A percentile compares a stretch with the other conserved stretches of the same genome.
Evolutionary conservation across 2,329 filamentous ascomycete species (phyloP).

Genomic region (Biscogniauxia sp.): DNA sequence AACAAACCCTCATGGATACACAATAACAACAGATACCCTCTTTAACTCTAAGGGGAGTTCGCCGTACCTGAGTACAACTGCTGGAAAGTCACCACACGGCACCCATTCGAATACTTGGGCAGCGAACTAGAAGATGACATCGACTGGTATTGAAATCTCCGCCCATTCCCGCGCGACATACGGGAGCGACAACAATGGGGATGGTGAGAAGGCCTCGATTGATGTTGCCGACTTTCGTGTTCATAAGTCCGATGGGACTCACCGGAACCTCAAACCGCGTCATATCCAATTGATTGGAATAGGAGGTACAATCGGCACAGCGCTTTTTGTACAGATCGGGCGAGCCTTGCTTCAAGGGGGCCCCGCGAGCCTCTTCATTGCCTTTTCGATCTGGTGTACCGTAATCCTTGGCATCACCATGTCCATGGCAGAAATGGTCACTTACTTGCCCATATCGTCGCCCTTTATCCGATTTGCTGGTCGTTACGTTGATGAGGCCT

Average conservation of each 20-base stretch:
- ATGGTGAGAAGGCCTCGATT: conserved; percentile 19
- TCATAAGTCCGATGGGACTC: conserved; percentile 41
- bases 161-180: neutral
- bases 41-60: too few species aligned
- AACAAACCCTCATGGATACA: too few species aligned
- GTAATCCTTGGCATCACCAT: conserved; percentile 60
- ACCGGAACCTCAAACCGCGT: conserved; percentile 52
- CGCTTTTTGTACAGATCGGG: conserved; percentile 59
- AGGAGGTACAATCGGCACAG: conserved; percentile 63
- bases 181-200: neutral
- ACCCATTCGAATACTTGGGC: neutral
- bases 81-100: neutral
- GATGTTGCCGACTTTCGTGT: conserved; percentile 19
- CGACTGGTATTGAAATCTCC: neutral
- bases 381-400: conserved; percentile 60
- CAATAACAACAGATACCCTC: too few species aligned
- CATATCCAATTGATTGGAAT: conserved; percentile 62
- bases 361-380: conserved; percentile 56
- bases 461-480: conserved; percentile 78
- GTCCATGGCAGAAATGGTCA: conserved; percentile 73
- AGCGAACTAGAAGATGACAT: neutral
- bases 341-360: conserved; percentile 57
- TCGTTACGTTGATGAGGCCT: conserved; percentile 71
- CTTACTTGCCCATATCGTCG: conserved; percentile 72
- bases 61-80: neutral